Base-by-base conservation (phyloP, 495 filamentous ascomycete species). In the Daldinia loculata region DNA sequence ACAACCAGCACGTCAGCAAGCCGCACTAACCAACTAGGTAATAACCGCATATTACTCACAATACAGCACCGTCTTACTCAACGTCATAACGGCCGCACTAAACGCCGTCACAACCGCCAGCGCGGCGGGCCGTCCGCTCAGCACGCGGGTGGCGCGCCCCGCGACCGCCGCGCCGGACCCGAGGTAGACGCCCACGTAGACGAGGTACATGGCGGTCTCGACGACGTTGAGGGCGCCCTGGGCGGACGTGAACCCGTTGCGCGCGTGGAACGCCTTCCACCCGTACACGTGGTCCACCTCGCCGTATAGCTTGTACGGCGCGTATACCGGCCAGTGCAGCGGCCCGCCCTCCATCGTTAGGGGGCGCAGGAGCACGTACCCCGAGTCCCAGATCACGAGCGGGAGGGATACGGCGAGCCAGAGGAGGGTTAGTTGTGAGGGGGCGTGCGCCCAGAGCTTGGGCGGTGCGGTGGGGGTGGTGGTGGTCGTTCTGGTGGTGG, bases 51-150 rank as follows among this genome's bases (percentile, higher is more conserved):
- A 36, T 12, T 4, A 56, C 89, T 84, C 74, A 94, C 93, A 91
- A 74, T 97, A 98, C 15, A 98, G 80, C 61, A 92, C 74, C 15
- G 94, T 97, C 87, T 97, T 97, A 79, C 89, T 90, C 1, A 95
- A 72, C 2, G 95, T 97, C 91, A 95, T 91, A 3, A 93, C 83
- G 6, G 88, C 88, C 1, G 89, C 85, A 32, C 84, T 83, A 69
- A 90, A 95, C 5, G 85, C 92, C 24, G 92, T 70, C 61, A 97
- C 66, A 38, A 90, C 84, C 2, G 92, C 91, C 53, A 84, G 70
- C 0, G 85, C 91, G 3, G 88, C 93, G 52, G 70, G 79, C 14
- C 83, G 79, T 0, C 92, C 92, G 34, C 79, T 77, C 6, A 94
- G 78, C 26, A 79, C 74, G 30, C 80, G 63, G 2, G 77, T 77